Evolutionary conservation across 106 monocot genomes (phyloP), one percentile per base, ranked within the genome.

Genomic region (Dendrobium nobile): DNA sequence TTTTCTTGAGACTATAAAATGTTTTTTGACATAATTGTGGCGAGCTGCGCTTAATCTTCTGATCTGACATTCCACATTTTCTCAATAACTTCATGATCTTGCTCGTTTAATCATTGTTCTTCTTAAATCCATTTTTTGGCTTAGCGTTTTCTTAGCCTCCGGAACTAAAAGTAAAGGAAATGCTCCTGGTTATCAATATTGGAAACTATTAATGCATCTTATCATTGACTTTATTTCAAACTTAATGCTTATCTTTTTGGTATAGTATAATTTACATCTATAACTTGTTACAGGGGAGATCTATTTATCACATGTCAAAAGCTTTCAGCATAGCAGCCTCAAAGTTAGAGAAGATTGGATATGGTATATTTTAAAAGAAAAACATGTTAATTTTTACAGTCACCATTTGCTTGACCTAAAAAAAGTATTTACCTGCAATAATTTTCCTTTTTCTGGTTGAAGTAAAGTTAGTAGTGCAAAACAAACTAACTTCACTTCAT

Each of bases 271-370:
- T 44, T 43, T 74, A 19, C 74, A 19, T 76, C 76, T 26, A 76
- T 27, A 19, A 20, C 28, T 73, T 43, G 6, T 79, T 88, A 61
- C 88, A 99, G 95, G 88, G 89, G 9, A 91, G 95, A 79, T 81
- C 93, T 83, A 82, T 95, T 68, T 93, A 99, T 90, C 91, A 99
- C 85, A 82, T 99, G 75, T 99, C 95, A 79, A 93, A 95, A 81
- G 93, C 91, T 68, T 99, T 99, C 86, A 90, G 81, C 40, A 79
- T 78, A n/a, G 90, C 95, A 85, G 79, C 91, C n/a, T 90, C 91
- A 73, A 99, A 99, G 80, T 84, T 99, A 83, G 99, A 99, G 83
- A 99, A 99, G 81, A 91, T 95, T 75, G 95, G 93, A 79, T 81
- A 90, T 85, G 99, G 99, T 99, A 91, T 76, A 31, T 80, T 27